Conservation (phyloP, 257 asterid species). For the Scutellaria galericulata region DNA sequence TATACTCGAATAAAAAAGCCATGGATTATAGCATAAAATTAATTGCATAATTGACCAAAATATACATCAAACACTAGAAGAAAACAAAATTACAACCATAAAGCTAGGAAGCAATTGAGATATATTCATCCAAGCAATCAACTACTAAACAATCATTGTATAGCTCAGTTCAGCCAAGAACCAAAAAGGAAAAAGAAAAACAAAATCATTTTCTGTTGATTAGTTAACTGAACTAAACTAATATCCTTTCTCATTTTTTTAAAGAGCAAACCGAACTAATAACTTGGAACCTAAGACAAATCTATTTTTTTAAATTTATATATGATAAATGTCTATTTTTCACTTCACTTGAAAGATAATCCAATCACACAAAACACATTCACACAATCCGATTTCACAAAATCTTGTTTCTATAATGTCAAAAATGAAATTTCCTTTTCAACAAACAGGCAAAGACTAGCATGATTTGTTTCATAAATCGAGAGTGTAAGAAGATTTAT, state of each 20-base stretch:
- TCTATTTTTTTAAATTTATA: neutral
- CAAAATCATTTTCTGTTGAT: conserved; percentile 20
- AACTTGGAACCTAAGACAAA: conserved; percentile 23
- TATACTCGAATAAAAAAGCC: no score
- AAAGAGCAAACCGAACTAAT: neutral
- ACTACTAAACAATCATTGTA: conserved; percentile 1
- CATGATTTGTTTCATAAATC: conserved; percentile 3
- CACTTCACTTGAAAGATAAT: conserved; percentile 30
- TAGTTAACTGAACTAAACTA: conserved; percentile 1
- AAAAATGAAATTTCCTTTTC: neutral
- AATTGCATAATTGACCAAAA: neutral
- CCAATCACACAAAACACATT: neutral
- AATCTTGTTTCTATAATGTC: conserved; percentile 14
- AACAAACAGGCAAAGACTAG: neutral
- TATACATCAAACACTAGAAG: neutral
- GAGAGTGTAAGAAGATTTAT: neutral
- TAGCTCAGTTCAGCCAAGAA: neutral
- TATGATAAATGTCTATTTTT: neutral
- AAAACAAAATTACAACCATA: neutral
- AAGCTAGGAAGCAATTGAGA: neutral
- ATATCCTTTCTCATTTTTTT: no score
- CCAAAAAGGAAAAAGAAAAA: neutral
- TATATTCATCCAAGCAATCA: neutral
- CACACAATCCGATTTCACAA: neutral
- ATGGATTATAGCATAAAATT: neutral